Evolutionary conservation across 2,329 filamentous ascomycete species (phyloP), one percentile per base, ranked within the genome.

Genomic region (Botrytis paeoniae): DNA sequence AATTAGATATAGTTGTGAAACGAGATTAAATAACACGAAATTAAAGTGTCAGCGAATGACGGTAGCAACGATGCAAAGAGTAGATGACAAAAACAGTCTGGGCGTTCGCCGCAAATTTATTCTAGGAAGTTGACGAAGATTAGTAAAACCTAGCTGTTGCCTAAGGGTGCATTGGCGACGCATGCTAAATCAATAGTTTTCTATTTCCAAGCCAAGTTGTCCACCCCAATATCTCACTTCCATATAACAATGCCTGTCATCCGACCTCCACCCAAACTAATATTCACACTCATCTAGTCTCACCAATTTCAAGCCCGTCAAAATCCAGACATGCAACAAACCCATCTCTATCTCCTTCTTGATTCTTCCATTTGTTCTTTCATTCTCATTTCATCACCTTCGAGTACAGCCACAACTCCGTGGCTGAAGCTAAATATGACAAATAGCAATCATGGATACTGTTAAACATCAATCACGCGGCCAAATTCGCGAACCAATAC

Each of bases 301-400:
- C 65, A 69, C 65, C 48, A 57, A 25, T 10, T 48, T 48, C 37
- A 69, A 69, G 48, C 65, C 65, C 35, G 2, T 43, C 35, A 25
- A 57, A 69, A 32, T 32, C 1, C 37, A 43, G 65, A 69, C 65
- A 69, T 57, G 65, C 65, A 69, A 69, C 48, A 69, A 69, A 43
- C 3, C 6, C 25, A 2, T 41, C 4, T 25, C 6, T 16, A 16
- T 7, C 37, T 4, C 10, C 18, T 39, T 41, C 25, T 57, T 25
- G 39, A 57, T 69, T 25, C 37, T 41, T 6, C 48, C n/a, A 69
- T 68, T 57, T 54, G 64, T 41, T 29, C 45, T 68, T 18, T 68
- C 22, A 57, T 59, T 25, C 35, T 25, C n/a, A 25, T 32, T 45
- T 16, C 45, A 41, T 57, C 64, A 57, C 16, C 35, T 57, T 57